A percentile compares a stretch with the other conserved stretches of the same genome.
Evolutionary conservation across 73 alveolate genomes (phyloP).

Genomic region (Paramecium primaurelia): DNA sequence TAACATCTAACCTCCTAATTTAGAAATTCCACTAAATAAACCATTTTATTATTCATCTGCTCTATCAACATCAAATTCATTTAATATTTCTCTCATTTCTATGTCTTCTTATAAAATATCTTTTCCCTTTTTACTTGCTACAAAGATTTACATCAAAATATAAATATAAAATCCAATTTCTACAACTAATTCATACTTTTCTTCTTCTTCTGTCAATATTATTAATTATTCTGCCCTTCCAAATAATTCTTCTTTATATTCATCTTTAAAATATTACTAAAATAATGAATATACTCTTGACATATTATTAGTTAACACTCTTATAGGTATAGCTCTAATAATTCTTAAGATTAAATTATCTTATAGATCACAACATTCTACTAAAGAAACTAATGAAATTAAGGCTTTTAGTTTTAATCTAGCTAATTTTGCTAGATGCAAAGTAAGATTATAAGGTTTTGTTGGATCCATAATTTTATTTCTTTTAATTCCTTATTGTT

Average conservation of each 20-base stretch:
- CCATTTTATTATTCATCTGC: background rate
- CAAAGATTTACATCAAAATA: slow-evolving; percentile 36
- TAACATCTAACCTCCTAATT: slow-evolving; percentile 57
- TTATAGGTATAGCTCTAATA: slow-evolving; percentile 57
- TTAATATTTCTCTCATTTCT: slow-evolving; percentile 52
- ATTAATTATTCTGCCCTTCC: background rate
- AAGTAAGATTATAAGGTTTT: background rate
- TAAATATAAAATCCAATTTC: slow-evolving; percentile 63
- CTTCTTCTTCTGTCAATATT: background rate
- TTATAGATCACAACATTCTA: slow-evolving; percentile 61
- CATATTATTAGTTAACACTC: slow-evolving; percentile 53
- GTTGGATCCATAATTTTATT: background rate
- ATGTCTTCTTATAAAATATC: slow-evolving; percentile 56
- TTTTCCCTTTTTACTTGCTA: slow-evolving; percentile 45
- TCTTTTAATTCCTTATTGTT: background rate
- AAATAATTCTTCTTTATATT: slow-evolving; percentile 39
- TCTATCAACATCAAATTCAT: slow-evolving; percentile 29
- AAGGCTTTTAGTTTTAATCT: slow-evolving; percentile 54
- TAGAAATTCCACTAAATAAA: slow-evolving; percentile 21
- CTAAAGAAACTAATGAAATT: slow-evolving; percentile 50
- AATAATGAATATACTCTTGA: slow-evolving; percentile 33
- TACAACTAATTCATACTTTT: slow-evolving; percentile 50
- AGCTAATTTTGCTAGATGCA: slow-evolving; percentile 55
- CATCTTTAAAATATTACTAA: slow-evolving; percentile 32
- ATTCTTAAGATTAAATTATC: slow-evolving; percentile 43